These are phyloP conservation scores for Talaromyces piceae DNA, from an alignment of 2,329 filamentous ascomycete species.

Conservation along the genomic window DNA sequence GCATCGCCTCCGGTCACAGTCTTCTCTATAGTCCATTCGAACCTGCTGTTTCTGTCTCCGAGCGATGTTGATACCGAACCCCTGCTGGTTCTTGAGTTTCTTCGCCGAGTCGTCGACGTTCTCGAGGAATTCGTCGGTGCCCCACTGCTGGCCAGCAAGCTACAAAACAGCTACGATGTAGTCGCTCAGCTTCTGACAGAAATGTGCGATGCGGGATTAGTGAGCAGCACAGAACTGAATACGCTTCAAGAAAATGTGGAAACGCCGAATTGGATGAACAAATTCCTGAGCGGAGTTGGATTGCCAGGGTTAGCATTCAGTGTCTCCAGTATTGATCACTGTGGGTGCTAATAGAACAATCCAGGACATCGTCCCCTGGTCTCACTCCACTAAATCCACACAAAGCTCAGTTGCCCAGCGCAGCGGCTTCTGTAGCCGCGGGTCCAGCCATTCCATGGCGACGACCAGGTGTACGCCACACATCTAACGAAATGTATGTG, in stretches of 20 bases:
- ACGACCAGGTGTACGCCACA: slow-evolving; percentile 84
- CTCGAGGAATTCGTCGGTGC: slow-evolving; percentile 91
- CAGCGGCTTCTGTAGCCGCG: slow-evolving; percentile 23
- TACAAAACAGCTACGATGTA: slow-evolving; percentile 87
- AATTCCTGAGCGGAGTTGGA: slow-evolving; percentile 77
- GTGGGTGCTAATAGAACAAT: not conserved
- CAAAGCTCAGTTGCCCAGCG: slow-evolving; percentile 32
- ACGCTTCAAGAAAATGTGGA: slow-evolving; percentile 85
- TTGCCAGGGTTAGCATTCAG: slow-evolving; percentile 57
- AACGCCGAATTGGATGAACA: slow-evolving; percentile 83
- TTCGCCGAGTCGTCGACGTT: slow-evolving; percentile 85
- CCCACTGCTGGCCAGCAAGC: slow-evolving; percentile 75
- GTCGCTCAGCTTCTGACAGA: slow-evolving; percentile 87
- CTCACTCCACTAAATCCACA: slow-evolving; percentile 32
- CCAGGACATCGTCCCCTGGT: slow-evolving; percentile 34
- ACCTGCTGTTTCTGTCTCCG: slow-evolving; percentile 77
- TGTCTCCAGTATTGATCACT: not conserved
- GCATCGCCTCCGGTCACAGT: slow-evolving; percentile 79
- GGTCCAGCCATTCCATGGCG: slow-evolving; percentile 72
- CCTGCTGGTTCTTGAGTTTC: slow-evolving; percentile 82
- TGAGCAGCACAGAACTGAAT: slow-evolving; percentile 88
- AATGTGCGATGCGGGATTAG: slow-evolving; percentile 90
- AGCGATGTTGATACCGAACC: slow-evolving; percentile 83
- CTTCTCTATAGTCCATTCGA: slow-evolving; percentile 80
- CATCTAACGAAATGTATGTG: slow-evolving; percentile 93